Percentiles rank a stretch among this genome's conserved stretches.
Evolutionary conservation across 2,329 filamentous ascomycete genomes (phyloP).

Genomic region (Colletotrichum neosansevieriae): DNA sequence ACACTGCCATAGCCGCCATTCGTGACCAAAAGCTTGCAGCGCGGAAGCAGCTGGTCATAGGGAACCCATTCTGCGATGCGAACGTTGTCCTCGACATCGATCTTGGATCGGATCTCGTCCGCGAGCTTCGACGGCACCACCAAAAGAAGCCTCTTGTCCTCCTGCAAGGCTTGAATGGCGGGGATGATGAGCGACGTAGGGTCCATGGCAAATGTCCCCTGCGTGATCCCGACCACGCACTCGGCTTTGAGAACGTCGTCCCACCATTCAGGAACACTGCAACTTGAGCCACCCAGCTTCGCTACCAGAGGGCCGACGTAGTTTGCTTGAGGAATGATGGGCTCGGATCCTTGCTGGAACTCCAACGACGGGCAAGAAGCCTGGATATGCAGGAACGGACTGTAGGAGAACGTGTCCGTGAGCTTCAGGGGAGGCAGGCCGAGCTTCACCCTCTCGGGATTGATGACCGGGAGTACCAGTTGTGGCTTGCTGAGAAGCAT

Average conservation of each 20-base stretch:
- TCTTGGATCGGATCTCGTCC: conserved; percentile 43
- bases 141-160: conserved; percentile 46
- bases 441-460: conserved; percentile 47
- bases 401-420: conserved; percentile 50
- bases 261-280: conserved; percentile 50
- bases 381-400: conserved; percentile 54
- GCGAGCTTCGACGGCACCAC: conserved; percentile 50
- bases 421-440: conserved; percentile 47
- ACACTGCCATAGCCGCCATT: conserved; percentile 54
- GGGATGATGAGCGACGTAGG: conserved; percentile 53
- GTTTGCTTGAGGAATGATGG: conserved; percentile 39
- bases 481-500: conserved; percentile 47
- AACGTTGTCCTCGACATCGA: conserved; percentile 45
- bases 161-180: conserved; percentile 49
- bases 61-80: conserved; percentile 51
- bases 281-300: conserved; percentile 23
- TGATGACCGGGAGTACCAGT: conserved; percentile 47
- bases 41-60: conserved; percentile 51
- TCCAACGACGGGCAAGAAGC: conserved; percentile 51
- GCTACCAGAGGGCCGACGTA: conserved; percentile 53
- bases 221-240: conserved; percentile 52
- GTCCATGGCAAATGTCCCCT: conserved; percentile 53
- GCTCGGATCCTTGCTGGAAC: conserved; percentile 46
- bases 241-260: conserved; percentile 45
- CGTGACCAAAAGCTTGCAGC: conserved; percentile 50